Evolutionary conservation across 106 monocot species (phyloP).

Genomic region (Allium cepa): DNA sequence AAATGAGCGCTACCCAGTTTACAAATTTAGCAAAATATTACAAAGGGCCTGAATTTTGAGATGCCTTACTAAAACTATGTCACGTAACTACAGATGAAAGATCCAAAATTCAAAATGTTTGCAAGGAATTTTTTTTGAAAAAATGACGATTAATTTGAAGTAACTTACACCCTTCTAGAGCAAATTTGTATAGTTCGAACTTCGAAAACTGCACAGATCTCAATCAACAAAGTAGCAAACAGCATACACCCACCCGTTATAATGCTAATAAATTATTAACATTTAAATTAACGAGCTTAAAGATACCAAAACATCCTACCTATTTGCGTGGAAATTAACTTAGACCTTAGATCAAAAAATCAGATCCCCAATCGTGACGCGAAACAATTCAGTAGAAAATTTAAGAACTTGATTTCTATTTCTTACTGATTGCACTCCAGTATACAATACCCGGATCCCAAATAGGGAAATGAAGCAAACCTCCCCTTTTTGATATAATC

Average conservation of each 20-base stretch:
- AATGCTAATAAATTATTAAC: neutral
- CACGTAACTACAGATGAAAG: no score
- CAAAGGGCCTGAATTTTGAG: no score
- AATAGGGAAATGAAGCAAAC: no score
- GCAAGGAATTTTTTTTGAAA: no score
- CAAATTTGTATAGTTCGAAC: neutral
- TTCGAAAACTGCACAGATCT: conserved; percentile 1
- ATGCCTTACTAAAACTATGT: no score
- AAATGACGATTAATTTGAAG: no score
- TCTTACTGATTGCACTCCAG: neutral
- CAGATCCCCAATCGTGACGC: neutral
- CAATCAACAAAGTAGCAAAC: neutral
- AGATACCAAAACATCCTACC: neutral
- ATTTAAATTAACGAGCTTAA: neutral
- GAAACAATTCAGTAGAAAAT: neutral
- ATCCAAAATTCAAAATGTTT: no score
- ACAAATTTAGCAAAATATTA: no score
- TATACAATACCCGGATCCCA: no score
- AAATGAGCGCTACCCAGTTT: no score
- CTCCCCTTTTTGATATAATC: no score
- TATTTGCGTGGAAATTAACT: neutral
- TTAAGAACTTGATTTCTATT: neutral
- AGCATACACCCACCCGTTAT: neutral
- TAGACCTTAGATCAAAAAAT: neutral
- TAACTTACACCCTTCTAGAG: neutral